Base-by-base conservation (phyloP, 106 monocot species). In the Acorus calamus region DNA sequence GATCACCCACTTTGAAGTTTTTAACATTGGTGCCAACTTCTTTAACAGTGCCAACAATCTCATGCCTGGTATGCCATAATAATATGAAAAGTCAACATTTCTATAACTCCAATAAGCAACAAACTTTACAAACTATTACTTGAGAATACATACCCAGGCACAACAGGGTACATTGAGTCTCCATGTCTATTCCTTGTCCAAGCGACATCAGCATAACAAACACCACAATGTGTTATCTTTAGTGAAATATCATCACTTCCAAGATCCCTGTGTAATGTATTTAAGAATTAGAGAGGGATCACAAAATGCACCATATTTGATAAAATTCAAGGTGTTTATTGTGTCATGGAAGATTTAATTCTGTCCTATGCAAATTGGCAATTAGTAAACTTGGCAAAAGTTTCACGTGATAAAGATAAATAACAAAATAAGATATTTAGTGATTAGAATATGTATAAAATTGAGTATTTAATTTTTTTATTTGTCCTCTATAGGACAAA, bases 1-100 rank as follows among this genome's bases (percentile, higher is more conserved):
- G 72, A 71, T 94, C 89, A 46, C 84, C 84, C 46, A 82, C 63
- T 64, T 89, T 86, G 77, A 94, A 86, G n/a, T 50, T 62, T 45
- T 63, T 60, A 47, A 87, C 84, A 50, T 69, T 64, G 11, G 71
- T 14, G 46, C 84, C 84, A 14, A 71, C 56, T 47, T 56, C 74
- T 46, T 58, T 77, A 12, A 84, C 77, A 13, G 77, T 63, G 28
- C 84, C 84, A n/a, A 68, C 77, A 71, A 84, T 84, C 73, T 84
- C 84, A 71, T 80, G 84, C 77, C 84, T 84, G 70, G 66, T 54
- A 63, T n/a, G 63, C 3, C 28, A 28, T 28, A 28, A 28, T 1
- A 28, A 28, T 28, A 28, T 28, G 28, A 44, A 44, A 53, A 45
- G 49, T 59, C 46, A 46, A 53, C 42, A 53, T 53, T 10, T 65